Evolutionary conservation across 352 stramenopile species (phyloP).

Genomic region (Lagenidium sp.): DNA sequence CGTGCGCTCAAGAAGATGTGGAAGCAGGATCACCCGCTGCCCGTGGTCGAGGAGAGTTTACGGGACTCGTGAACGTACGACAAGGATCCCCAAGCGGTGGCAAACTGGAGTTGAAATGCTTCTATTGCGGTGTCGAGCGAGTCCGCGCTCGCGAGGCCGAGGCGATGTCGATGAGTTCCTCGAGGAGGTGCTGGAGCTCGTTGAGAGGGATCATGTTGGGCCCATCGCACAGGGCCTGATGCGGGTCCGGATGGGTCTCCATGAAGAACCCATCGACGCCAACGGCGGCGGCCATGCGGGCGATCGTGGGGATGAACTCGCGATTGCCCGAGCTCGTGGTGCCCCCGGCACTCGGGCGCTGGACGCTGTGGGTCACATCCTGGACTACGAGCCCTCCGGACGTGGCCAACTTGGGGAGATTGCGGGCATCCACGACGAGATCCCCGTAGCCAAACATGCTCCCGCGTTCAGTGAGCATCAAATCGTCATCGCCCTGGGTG

Average conservation of each 20-base stretch:
- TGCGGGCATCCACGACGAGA: slow-evolving; percentile 78
- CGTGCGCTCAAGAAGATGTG: slow-evolving; percentile 66
- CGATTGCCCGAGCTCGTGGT: slow-evolving; percentile 55
- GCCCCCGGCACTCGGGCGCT: slow-evolving; percentile 45
- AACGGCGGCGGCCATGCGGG: slow-evolving; percentile 72
- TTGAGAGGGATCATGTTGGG: slow-evolving; percentile 70
- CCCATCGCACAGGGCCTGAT: slow-evolving; percentile 48
- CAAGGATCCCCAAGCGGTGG: too few relatives aligned
- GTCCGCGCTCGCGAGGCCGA: slow-evolving; percentile 26
- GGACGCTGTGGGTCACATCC: slow-evolving; percentile 82
- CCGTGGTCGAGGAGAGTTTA: slow-evolving; percentile 70
- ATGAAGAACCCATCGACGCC: slow-evolving; percentile 88
- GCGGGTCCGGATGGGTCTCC: slow-evolving; percentile 76
- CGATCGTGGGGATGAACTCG: slow-evolving; percentile 83
- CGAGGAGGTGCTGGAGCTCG: slow-evolving; percentile 48
- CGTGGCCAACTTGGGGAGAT: slow-evolving; percentile 58
- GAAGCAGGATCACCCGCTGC: slow-evolving; percentile 50
- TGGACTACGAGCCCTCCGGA: slow-evolving; percentile 70
- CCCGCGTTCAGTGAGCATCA: slow-evolving; percentile 82
- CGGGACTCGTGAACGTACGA: slow-evolving; percentile 49
- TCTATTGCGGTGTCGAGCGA: not conserved
- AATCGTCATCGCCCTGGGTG: slow-evolving; percentile 50
- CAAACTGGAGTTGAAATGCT: too few relatives aligned
- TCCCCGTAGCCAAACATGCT: slow-evolving; percentile 87
- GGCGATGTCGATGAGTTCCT: slow-evolving; percentile 70